Conservation (phyloP, 768 basidiomycete genomes). For the Mycena vulgaris region DNA sequence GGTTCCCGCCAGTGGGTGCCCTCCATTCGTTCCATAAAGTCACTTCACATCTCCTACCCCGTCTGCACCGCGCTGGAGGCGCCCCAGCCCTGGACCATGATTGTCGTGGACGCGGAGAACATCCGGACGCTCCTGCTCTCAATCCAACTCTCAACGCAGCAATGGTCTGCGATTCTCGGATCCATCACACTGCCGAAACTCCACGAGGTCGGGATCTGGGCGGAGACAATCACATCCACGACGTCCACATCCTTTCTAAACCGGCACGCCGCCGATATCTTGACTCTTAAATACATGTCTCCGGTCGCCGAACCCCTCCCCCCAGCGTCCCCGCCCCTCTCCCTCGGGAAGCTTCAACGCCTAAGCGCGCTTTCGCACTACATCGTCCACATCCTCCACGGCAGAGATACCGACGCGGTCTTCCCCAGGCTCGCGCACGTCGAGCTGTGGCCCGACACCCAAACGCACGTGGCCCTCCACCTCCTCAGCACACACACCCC, state of each 20-base stretch:
- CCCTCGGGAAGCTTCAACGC: neutral
- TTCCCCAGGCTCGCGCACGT: slow-evolving; percentile 9
- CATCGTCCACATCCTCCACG: slow-evolving; percentile 4
- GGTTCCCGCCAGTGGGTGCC: slow-evolving; percentile 31
- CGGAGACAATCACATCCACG: slow-evolving; percentile 10
- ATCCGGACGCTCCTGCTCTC: slow-evolving; percentile 19
- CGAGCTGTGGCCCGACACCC: slow-evolving; percentile 23
- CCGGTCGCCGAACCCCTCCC: neutral
- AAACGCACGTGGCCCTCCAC: slow-evolving; percentile 1
- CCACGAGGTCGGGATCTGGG: slow-evolving; percentile 17
- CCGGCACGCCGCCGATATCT: slow-evolving; percentile 10
- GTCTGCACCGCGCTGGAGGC: neutral
- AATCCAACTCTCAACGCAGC: slow-evolving; percentile 9
- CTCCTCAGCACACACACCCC: neutral
- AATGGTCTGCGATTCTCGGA: slow-evolving; percentile 21
- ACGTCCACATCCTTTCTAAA: slow-evolving; percentile 20
- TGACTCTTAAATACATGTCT: slow-evolving; percentile 28
- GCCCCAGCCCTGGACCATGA: slow-evolving; percentile 14
- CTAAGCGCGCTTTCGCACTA: slow-evolving; percentile 30
- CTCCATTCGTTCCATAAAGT: slow-evolving; percentile 9
- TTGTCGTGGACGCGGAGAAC: slow-evolving; percentile 4
- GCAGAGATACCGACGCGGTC: neutral
- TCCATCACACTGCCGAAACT: slow-evolving; percentile 14
- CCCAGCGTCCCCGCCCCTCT: neutral
- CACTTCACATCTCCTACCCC: slow-evolving; percentile 14